A percentile compares a stretch with the other conserved stretches of the same genome.
Evolutionary conservation across 495 filamentous ascomycete species (phyloP).

Genomic region (Tuber melanosporum): DNA sequence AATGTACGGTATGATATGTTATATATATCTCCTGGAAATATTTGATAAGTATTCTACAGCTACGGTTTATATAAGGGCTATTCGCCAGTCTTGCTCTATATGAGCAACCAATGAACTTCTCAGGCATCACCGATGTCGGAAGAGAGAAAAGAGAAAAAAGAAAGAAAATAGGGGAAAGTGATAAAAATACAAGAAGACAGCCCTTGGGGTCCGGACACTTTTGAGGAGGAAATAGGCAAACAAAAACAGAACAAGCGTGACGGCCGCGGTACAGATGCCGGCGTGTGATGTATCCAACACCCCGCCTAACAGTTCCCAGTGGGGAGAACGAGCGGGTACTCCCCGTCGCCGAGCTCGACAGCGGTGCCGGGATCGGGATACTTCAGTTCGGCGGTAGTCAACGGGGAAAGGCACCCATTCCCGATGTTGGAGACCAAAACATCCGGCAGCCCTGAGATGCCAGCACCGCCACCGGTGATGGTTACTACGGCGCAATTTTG

Average conservation of each 20-base stretch:
- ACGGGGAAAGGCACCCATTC: slow-evolving; percentile 50
- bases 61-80: neutral
- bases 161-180: neutral
- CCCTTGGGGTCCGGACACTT: neutral
- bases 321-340: slow-evolving; percentile 7
- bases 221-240: neutral
- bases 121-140: neutral
- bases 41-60: neutral
- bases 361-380: slow-evolving; percentile 69
- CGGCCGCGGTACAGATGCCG: neutral
- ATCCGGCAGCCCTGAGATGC: slow-evolving; percentile 51
- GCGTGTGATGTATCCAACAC: neutral
- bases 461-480: slow-evolving; percentile 46
- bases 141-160: neutral
- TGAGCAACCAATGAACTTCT: neutral
- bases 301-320: neutral
- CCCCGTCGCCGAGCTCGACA: slow-evolving; percentile 42
- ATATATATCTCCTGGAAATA: neutral
- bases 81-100: neutral
- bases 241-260: neutral
- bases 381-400: slow-evolving; percentile 51
- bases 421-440: slow-evolving; percentile 57
- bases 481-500: slow-evolving; percentile 58
- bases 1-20: neutral
- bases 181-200: neutral